Evolutionary conservation across 371 early-diverging fungal genomes (phyloP).

Genomic region (Rhizopus microsporus): DNA sequence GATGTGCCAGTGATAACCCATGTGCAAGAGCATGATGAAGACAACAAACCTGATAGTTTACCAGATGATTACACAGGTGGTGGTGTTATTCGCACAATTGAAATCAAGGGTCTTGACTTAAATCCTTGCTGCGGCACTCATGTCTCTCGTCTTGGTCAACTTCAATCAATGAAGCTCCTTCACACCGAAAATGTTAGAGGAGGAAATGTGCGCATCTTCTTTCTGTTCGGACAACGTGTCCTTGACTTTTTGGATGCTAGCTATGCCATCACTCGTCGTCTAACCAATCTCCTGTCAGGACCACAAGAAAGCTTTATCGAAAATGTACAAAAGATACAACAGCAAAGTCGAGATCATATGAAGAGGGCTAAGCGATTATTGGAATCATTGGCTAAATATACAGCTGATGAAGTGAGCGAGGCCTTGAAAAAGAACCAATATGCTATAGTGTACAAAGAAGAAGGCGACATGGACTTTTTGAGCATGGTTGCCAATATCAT

Average conservation of each 20-base stretch:
- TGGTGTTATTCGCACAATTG: slow-evolving; percentile 62
- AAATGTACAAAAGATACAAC: slow-evolving; percentile 48
- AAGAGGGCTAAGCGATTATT: slow-evolving; percentile 49
- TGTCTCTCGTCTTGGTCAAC: slow-evolving; percentile 56
- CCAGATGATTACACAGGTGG: slow-evolving; percentile 65
- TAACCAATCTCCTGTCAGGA: slow-evolving; percentile 57
- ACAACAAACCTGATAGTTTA: slow-evolving; percentile 49
- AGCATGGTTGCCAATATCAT: slow-evolving; percentile 17
- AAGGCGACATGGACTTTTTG: slow-evolving; percentile 65
- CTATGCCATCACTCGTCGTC: slow-evolving; percentile 47
- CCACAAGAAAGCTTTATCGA: slow-evolving; percentile 65
- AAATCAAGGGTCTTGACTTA: slow-evolving; percentile 59
- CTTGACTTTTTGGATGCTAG: slow-evolving; percentile 46
- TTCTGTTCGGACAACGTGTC: slow-evolving; percentile 69
- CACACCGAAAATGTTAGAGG: slow-evolving; percentile 71
- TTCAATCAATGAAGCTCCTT: slow-evolving; percentile 66
- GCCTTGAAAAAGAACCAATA: slow-evolving; percentile 32
- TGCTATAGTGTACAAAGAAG: slow-evolving; percentile 54
- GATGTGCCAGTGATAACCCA: slow-evolving; percentile 54
- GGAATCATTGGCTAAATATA: slow-evolving; percentile 52
- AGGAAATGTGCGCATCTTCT: slow-evolving; percentile 68
- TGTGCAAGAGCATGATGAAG: slow-evolving; percentile 24
- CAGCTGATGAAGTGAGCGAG: slow-evolving; percentile 38
- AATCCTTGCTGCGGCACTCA: slow-evolving; percentile 89
- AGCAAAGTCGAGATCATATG: slow-evolving; percentile 37